Base-by-base conservation (phyloP, 2,329 filamentous ascomycete species). In the Talaromyces sp. region DNA sequence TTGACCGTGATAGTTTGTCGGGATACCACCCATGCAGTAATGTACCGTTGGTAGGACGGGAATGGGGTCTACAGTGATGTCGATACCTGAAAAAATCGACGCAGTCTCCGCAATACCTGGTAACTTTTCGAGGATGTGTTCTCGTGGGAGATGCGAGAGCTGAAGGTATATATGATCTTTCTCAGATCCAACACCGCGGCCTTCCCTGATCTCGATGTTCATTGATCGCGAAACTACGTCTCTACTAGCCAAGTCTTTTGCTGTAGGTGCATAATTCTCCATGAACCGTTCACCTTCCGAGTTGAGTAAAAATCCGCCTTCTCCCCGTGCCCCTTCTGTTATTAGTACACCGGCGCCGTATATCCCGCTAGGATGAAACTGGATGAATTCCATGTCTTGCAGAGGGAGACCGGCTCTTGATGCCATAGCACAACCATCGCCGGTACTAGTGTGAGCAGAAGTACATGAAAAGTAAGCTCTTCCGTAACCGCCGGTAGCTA, bases 21-120 rank as follows among this genome's bases (percentile, higher is more conserved):
- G 94, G 73, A 99, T 97, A 86, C 95, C 94, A 81, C 94, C 94
- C 95, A 98, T 99, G 87, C 97, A 97, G 87, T 99, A 99, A 85
- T 99, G 93, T 71, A 97, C 94, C 50, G 94, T 98, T 65, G 94
- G 94, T 68, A 98, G 86, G 70, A 98, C 94, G 67, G 94, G 94
- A 72, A 98, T 98, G 70, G 94, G 94, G 82, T 97, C 91, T 85
- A 97, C 97, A 76, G 89, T 90, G 72, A 99, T 94, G 79, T 99
- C 95, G 73, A 99, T 93, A 82, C 95, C 94, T 66, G 94, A 86
- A 81, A 99, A 99, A 75, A 98, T 98, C 72, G 92, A 93, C 62
- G 94, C 95, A 39, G 95, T 99, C 85, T 99, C 95, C 49, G 94
- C 97, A 79, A 99, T 99, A 88, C 94, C 94, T 64, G 94, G 94